Evolutionary conservation across 495 filamentous ascomycete species (phyloP), one percentile per base, ranked within the genome.

Genomic region (Annulohypoxylon moriforme): DNA sequence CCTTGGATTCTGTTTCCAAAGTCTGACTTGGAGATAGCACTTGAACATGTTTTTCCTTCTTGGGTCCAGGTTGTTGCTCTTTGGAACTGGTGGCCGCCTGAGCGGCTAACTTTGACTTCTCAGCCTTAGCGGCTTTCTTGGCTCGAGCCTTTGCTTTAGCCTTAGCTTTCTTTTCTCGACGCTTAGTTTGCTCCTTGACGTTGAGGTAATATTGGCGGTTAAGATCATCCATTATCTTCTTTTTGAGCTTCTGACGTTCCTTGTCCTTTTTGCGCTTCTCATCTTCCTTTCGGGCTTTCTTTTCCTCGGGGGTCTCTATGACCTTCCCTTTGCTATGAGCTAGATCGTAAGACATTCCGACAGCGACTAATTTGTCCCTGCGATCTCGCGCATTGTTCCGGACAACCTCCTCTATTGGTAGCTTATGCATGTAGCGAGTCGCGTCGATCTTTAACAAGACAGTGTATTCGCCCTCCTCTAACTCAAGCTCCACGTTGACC

Each of bases 371-470:
- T 78, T 98, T 98, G 50, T 94, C 93, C 27, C 93, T 89, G 24
- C 88, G 85, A 0, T 77, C 76, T 40, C 85, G 83, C 24, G 89
- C 91, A 59, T 89, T 85, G 3, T 84, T 81, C 27, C 87, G 85
- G 7, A 96, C 87, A 4, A 90, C 88, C 0, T 93, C 87, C 70
- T 94, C 91, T 13, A 91, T 86, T 2, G 88, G 86, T 16, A 85
- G 75, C 1, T 78, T 75, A 5, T 80, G 78, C 16, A 81, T 71
- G 60, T 83, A 68, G 49, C 91, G 86, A 22, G 84, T 86, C 13
- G 94, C 93, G 4, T 90, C 91, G 69, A 97, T 85, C 75, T 93
- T 93, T 79, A 97, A 86, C 14, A 96, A 78, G 11, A 97, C 88
- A 1, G 85, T 85, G 76, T 98, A 97, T 66, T 89, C 89, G 33